A percentile compares a stretch with the other conserved stretches of the same genome.
These are phyloP conservation scores for Blepharisma japonicum DNA, from an alignment of 73 alveolate species.

Conservation along the genomic window DNA sequence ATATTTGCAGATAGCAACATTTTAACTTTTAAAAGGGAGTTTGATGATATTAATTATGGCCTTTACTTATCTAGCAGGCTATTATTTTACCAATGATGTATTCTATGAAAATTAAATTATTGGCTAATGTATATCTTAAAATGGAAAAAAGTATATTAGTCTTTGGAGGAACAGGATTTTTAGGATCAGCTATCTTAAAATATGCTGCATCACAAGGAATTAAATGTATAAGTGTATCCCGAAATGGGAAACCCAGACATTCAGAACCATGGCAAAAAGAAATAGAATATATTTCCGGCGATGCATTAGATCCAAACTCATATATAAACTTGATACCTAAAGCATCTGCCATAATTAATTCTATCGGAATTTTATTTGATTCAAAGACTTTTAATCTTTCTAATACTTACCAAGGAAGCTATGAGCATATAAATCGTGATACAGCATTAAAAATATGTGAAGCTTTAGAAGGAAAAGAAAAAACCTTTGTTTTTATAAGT, in stretches of 20 bases:
- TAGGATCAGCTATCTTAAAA: slow-evolving; percentile 30
- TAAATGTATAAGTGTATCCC: slow-evolving; percentile 23
- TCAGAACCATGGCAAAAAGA: slow-evolving; percentile 18
- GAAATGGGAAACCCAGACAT: slow-evolving; percentile 19
- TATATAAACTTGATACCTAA: neutral
- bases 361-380: slow-evolving; percentile 23
- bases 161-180: slow-evolving; percentile 28
- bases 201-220: slow-evolving; percentile 6
- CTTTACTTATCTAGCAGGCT: too few species aligned
- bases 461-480: neutral
- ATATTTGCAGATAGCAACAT: too few species aligned
- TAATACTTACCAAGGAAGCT: slow-evolving; percentile 15
- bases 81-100: too few species aligned
- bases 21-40: too few species aligned
- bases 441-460: neutral
- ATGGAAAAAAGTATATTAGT: neutral
- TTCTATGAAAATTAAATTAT: too few species aligned
- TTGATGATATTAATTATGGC: too few species aligned
- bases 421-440: slow-evolving; percentile 20
- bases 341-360: slow-evolving; percentile 25
- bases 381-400: neutral
- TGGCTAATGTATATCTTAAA: too few species aligned
- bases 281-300: slow-evolving; percentile 10
- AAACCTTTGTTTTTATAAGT: neutral
- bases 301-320: slow-evolving; percentile 19